Evolutionary conservation across 192 early-diverging fungal species (phyloP).

Genomic region (Kickxella alabastrina): DNA sequence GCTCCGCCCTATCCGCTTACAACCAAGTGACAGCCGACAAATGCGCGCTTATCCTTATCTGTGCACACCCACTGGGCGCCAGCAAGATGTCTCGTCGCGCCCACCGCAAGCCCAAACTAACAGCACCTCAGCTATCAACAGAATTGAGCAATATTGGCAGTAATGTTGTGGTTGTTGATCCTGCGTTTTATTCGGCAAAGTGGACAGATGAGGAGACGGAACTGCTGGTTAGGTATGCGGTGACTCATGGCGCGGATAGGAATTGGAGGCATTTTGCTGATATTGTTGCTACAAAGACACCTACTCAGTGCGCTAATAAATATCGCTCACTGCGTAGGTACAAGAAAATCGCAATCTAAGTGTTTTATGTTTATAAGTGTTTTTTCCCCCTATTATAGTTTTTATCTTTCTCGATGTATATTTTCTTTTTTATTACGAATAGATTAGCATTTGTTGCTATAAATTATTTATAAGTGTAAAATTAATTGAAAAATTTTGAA

Average conservation of each 20-base stretch:
- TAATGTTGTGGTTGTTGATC: neutral
- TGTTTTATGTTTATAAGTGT: too few species aligned
- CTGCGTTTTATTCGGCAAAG: slow-evolving; percentile 7
- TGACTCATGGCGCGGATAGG: slow-evolving; percentile 1
- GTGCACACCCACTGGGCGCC: slow-evolving; percentile 7
- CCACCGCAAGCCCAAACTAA: neutral
- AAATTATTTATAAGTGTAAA: too few species aligned
- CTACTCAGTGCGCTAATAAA: slow-evolving; percentile 35
- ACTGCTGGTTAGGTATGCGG: slow-evolving; percentile 18
- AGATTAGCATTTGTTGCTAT: too few species aligned
- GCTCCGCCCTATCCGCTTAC: neutral
- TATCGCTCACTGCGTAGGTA: slow-evolving; percentile 25
- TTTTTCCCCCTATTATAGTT: too few species aligned
- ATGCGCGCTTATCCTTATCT: slow-evolving; percentile 22
- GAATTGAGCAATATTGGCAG: too few species aligned
- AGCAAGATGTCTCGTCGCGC: neutral
- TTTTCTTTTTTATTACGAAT: neutral
- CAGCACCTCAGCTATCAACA: too few species aligned
- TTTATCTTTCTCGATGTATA: neutral
- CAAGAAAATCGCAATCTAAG: slow-evolving; percentile 1
- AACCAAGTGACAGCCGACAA: neutral
- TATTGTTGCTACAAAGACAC: slow-evolving; percentile 25
- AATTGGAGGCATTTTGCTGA: slow-evolving; percentile 35
- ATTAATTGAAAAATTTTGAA: too few species aligned
- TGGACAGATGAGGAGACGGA: slow-evolving; percentile 26